Percentiles rank a stretch among this genome's conserved stretches.
phyloP scores from a whole-genome alignment of 2,329 filamentous ascomycete species.

The Claviceps fusiformis region DNA sequence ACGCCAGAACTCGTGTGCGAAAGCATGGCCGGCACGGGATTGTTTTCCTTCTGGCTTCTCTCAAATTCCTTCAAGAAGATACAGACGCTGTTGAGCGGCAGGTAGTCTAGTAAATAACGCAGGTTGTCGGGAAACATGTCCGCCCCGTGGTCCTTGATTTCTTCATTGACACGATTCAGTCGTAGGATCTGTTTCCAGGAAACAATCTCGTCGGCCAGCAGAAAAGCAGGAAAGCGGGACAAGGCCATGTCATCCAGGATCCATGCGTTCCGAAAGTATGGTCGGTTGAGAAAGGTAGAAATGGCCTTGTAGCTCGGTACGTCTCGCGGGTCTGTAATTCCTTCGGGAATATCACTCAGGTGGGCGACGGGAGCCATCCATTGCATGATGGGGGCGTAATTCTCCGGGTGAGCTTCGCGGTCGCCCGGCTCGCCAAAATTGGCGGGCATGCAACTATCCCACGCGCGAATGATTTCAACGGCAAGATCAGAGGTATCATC shows the following conservation, averaged over 20 bases:
- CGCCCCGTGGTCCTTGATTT: constrained; percentile 20
- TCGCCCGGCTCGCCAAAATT: constrained; percentile 22
- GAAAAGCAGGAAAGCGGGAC: constrained; percentile 17
- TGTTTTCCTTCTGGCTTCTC: constrained; percentile 4
- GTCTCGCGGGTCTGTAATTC: constrained; percentile 11
- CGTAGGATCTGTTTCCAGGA: constrained; percentile 22
- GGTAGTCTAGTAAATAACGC: constrained; percentile 8
- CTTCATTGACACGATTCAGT: constrained; percentile 21
- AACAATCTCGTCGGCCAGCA: constrained; percentile 22
- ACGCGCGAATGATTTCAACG: constrained; percentile 13
- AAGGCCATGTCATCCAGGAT: constrained; percentile 23
- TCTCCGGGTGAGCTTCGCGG: constrained; percentile 17
- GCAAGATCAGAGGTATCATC: constrained; percentile 14
- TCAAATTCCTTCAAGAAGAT: constrained; percentile 9
- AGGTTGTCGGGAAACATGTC: constrained; percentile 16
- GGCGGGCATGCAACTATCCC: constrained; percentile 18
- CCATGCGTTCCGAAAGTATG: constrained; percentile 23
- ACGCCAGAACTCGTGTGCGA: not conserved
- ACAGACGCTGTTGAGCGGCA: constrained; percentile 9
- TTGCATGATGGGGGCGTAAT: constrained; percentile 19
- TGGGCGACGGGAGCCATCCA: constrained; percentile 17
- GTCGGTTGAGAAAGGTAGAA: constrained; percentile 17
- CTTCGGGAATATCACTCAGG: constrained; percentile 11
- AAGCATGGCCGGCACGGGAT: constrained; percentile 3
- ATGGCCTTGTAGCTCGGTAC: constrained; percentile 12